These are phyloP conservation scores for Globisporangium polare DNA, from an alignment of 352 stramenopile genomes.

Conservation along the genomic window DNA sequence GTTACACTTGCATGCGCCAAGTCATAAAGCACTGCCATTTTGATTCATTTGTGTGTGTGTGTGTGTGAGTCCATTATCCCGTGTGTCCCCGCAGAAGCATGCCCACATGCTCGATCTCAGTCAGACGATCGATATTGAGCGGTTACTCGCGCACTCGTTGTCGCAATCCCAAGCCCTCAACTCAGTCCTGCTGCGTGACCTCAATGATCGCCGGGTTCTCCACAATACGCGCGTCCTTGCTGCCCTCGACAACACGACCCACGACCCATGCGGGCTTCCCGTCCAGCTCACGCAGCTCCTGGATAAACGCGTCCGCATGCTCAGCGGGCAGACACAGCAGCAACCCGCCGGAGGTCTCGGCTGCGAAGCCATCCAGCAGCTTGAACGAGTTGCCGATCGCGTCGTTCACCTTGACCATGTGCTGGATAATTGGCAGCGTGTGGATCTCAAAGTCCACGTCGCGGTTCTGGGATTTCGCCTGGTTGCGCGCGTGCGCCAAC, in stretches of 20 bases:
- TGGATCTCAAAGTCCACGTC: conserved; percentile 92
- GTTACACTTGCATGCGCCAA: no score
- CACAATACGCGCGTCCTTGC: conserved; percentile 59
- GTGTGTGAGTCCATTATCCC: no score
- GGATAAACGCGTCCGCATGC: conserved; percentile 82
- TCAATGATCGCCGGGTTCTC: conserved; percentile 51
- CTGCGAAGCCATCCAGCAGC: conserved; percentile 88
- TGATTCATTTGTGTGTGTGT: no score
- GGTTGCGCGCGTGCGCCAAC: conserved; percentile 91
- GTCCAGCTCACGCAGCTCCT: conserved; percentile 85
- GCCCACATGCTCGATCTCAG: no score
- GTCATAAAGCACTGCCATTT: no score
- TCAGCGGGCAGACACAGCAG: conserved; percentile 88
- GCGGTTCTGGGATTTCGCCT: conserved; percentile 88
- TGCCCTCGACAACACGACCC: conserved; percentile 82
- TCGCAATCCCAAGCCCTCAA: no score
- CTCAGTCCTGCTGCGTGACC: conserved; percentile 41
- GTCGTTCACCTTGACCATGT: conserved; percentile 87
- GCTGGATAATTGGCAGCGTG: conserved; percentile 91
- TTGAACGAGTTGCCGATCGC: conserved; percentile 91
- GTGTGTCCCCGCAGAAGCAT: no score
- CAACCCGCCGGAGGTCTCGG: conserved; percentile 93
- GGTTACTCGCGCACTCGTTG: no score
- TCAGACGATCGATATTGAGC: no score
- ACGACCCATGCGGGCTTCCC: conserved; percentile 92